Percentiles rank a stretch among this genome's conserved stretches.
Evolutionary conservation across 257 asterid genomes (phyloP).

Genomic region (Leonotis leonurus): DNA sequence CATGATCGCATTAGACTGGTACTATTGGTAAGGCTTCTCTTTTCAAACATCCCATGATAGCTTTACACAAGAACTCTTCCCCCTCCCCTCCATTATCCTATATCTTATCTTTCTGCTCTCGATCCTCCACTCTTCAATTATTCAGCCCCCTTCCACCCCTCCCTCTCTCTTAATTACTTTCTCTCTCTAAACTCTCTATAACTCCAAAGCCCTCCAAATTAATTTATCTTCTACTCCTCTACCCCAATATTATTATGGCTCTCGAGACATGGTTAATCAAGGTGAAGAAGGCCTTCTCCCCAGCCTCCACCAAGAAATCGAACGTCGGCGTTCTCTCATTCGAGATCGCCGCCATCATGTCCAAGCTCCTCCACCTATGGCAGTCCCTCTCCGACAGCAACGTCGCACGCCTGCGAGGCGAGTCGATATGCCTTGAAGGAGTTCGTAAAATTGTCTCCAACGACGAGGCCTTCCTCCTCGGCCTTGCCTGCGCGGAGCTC

Average conservation of each 20-base stretch:
- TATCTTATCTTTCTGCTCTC: constrained; percentile 37
- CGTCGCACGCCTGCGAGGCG: constrained; percentile 46
- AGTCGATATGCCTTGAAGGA: constrained; percentile 64
- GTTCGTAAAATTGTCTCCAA: constrained; percentile 83
- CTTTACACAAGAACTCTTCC: constrained; percentile 31
- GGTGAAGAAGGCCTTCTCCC: constrained; percentile 53
- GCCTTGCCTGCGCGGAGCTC: constrained; percentile 79
- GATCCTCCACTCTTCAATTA: constrained; percentile 41
- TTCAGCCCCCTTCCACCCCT: constrained; percentile 16
- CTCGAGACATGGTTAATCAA: constrained; percentile 65
- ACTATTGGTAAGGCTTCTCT: constrained; percentile 29
- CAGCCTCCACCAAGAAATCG: constrained; percentile 42
- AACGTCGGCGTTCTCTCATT: constrained; percentile 71
- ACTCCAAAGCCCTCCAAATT: constrained; percentile 17
- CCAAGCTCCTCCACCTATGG: constrained; percentile 91
- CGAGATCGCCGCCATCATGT: constrained; percentile 71
- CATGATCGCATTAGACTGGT: not conserved
- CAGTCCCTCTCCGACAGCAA: constrained; percentile 59
- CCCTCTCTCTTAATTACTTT: constrained; percentile 12
- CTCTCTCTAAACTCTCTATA: constrained; percentile 9
- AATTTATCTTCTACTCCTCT: not conserved
- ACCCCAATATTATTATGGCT: constrained; percentile 53
- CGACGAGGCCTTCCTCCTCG: constrained; percentile 63
- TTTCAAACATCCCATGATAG: constrained; percentile 57
- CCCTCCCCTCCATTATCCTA: constrained; percentile 39